Conservation (phyloP, 768 basidiomycete species). For the Melanogaster broomeanus region DNA sequence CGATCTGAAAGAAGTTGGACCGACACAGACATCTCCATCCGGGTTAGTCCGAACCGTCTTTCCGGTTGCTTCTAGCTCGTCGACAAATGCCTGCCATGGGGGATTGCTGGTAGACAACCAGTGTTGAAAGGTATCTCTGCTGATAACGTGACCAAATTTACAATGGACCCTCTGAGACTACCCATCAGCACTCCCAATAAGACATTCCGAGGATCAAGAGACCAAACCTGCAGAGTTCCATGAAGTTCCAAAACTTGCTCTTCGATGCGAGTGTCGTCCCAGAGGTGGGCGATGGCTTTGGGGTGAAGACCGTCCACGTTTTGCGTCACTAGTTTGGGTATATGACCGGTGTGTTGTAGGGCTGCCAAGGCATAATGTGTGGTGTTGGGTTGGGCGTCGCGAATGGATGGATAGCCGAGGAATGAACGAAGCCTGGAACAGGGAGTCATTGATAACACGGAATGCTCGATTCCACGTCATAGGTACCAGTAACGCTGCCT, state of each 20-base stretch:
- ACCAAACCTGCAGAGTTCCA: constrained; percentile 79
- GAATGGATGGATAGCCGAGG: constrained; percentile 84
- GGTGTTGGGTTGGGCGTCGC: constrained; percentile 82
- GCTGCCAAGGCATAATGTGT: constrained; percentile 89
- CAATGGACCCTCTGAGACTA: constrained; percentile 73
- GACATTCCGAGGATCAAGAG: neutral
- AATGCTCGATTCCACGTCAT: neutral
- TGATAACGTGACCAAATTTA: constrained; percentile 65
- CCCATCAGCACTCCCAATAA: constrained; percentile 11
- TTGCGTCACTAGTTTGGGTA: constrained; percentile 74
- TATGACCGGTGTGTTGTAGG: constrained; percentile 65
- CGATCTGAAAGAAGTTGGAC: neutral
- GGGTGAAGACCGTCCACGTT: constrained; percentile 96
- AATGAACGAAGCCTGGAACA: constrained; percentile 63
- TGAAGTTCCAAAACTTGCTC: constrained; percentile 78
- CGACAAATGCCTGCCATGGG: constrained; percentile 69
- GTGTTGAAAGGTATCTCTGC: constrained; percentile 72
- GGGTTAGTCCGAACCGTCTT: constrained; percentile 79
- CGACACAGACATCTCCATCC: constrained; percentile 78
- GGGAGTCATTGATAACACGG: neutral
- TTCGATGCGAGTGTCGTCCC: constrained; percentile 37
- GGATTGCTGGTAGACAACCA: constrained; percentile 76
- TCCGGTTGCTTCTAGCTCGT: constrained; percentile 60
- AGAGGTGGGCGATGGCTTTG: constrained; percentile 61
- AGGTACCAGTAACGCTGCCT: constrained; percentile 85